Conservation (phyloP, 306 rosid genomes). For the Trifolium dubium region DNA sequence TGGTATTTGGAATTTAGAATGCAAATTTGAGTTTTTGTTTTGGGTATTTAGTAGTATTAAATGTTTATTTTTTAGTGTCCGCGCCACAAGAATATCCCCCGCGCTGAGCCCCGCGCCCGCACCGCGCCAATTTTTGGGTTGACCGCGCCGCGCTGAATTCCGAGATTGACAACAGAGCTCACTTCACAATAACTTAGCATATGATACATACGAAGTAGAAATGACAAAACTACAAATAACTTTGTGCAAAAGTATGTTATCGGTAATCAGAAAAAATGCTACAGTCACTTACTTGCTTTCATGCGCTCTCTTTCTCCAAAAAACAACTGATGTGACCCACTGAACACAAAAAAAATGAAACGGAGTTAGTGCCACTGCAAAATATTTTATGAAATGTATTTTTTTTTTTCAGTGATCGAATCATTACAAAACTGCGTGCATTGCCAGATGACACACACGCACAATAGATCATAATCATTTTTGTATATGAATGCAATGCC, state of each 20-base stretch:
- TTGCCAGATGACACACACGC: background rate
- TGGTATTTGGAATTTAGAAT: no score
- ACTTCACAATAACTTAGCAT: background rate
- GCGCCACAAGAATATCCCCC: no score
- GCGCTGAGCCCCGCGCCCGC: no score
- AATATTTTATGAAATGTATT: slow-evolving; percentile 15
- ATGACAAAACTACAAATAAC: slow-evolving; percentile 15
- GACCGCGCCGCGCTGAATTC: no score
- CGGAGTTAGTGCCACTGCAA: slow-evolving; percentile 18
- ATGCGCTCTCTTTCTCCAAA: slow-evolving; percentile 80
- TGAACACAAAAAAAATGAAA: slow-evolving; percentile 47
- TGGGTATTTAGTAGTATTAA: no score
- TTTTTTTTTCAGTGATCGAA: slow-evolving; percentile 29
- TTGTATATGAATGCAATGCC: background rate
- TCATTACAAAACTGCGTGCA: slow-evolving; percentile 8
- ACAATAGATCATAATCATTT: background rate
- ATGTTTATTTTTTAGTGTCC: no score
- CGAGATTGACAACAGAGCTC: no score
- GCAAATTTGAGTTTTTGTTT: no score
- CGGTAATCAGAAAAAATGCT: slow-evolving; percentile 5
- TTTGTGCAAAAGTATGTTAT: slow-evolving; percentile 18
- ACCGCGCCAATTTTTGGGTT: no score
- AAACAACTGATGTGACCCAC: slow-evolving; percentile 69
- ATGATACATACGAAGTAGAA: slow-evolving; percentile 2
- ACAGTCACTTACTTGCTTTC: slow-evolving; percentile 83